Conservation (phyloP, 148 eudicot genomes). For the Diospyros kaki region DNA sequence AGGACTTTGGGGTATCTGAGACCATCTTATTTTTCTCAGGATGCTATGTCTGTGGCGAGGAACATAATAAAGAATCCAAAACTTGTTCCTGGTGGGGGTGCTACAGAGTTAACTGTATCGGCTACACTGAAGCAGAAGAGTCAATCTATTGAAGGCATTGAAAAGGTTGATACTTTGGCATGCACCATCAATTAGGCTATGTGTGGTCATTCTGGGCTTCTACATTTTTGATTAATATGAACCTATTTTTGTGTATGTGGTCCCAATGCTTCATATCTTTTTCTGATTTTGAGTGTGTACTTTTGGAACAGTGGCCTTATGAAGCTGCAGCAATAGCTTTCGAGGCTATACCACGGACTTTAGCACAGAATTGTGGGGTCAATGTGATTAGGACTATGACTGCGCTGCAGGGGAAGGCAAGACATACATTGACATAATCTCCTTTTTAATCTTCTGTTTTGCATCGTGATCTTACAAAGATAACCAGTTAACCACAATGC, state of each 20-base stretch:
- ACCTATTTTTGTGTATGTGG: not conserved
- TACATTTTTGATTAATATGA: not conserved
- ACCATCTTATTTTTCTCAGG: constrained; percentile 37
- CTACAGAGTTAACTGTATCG: too few species aligned
- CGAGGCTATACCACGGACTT: constrained; percentile 89
- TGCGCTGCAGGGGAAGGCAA: constrained; percentile 86
- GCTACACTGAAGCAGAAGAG: too few species aligned
- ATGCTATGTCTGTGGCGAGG: constrained; percentile 48
- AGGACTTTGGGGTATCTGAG: constrained; percentile 11
- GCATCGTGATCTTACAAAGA: too few species aligned
- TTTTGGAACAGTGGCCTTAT: constrained; percentile 76
- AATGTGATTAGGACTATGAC: constrained; percentile 96
- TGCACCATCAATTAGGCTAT: too few species aligned
- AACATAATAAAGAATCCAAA: too few species aligned
- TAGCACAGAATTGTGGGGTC: constrained; percentile 96
- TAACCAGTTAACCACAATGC: too few species aligned
- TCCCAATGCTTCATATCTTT: not conserved
- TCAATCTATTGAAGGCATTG: too few species aligned
- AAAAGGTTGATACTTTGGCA: too few species aligned
- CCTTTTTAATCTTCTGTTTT: not conserved
- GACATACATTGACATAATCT: not conserved
- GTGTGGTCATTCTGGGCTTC: not conserved
- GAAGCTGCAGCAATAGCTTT: constrained; percentile 98
- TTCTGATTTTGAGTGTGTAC: not conserved
- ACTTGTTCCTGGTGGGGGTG: too few species aligned